A percentile compares a stretch with the other conserved stretches of the same genome.
Conservation (phyloP, 768 basidiomycete species). For the Tricholoma terreum region DNA sequence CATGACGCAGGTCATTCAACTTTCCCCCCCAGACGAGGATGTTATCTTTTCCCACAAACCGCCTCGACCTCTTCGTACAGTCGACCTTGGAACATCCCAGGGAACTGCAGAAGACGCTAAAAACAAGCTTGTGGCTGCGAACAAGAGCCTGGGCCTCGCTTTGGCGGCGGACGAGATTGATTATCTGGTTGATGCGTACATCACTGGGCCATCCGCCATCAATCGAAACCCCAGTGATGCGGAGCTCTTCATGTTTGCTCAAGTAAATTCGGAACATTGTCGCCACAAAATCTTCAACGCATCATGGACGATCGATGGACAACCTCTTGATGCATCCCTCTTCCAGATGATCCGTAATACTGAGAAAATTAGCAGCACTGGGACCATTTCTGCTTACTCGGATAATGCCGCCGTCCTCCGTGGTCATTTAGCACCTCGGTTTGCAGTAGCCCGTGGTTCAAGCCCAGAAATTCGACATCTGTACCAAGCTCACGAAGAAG, state of each 20-base stretch:
- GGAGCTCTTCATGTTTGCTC: conserved; percentile 99
- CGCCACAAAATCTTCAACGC: conserved; percentile 99
- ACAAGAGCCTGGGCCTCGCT: conserved; percentile 85
- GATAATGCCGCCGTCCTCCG: conserved; percentile 96
- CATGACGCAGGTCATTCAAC: conserved; percentile 86
- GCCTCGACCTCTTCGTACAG: conserved; percentile 34
- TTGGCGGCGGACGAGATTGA: conserved; percentile 86
- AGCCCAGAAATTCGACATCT: conserved; percentile 28
- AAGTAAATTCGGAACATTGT: conserved; percentile 99
- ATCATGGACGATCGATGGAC: conserved; percentile 85
- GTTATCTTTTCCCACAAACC: conserved; percentile 56
- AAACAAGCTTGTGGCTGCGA: conserved; percentile 69
- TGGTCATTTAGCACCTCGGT: conserved; percentile 73
- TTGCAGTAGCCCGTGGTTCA: conserved; percentile 46
- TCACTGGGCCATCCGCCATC: conserved; percentile 63
- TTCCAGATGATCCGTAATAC: conserved; percentile 99
- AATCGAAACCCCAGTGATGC: conserved; percentile 91
- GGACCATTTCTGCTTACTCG: conserved; percentile 95
- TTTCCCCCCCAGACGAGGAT: conserved; percentile 54
- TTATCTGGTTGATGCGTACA: conserved; percentile 88
- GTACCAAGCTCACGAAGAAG: conserved; percentile 61
- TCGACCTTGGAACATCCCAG: conserved; percentile 45
- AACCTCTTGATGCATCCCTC: conserved; percentile 62
- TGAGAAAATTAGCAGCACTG: conserved; percentile 66
- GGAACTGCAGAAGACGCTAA: conserved; percentile 36